Conservation (phyloP, 208 protist genomes). For the Wallacemonas sp. region DNA sequence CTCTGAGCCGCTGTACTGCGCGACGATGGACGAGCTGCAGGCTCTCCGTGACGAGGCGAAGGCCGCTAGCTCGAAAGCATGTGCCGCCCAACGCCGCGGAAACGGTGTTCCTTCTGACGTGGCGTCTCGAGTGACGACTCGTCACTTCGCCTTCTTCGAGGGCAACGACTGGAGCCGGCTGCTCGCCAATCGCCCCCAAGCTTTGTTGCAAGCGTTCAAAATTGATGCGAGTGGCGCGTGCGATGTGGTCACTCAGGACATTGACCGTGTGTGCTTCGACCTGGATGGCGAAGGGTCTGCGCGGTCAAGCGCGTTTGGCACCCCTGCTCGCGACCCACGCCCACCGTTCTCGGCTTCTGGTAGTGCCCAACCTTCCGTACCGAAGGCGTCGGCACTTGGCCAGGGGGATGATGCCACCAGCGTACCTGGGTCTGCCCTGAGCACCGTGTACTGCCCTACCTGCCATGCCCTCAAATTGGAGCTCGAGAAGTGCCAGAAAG, state of each 20-base stretch:
- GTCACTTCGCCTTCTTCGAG: slow-evolving; percentile 19
- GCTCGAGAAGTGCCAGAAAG: slow-evolving; percentile 14
- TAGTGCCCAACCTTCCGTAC: neutral
- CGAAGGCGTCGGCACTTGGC: neutral
- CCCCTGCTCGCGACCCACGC: neutral
- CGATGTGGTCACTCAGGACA: slow-evolving; percentile 18
- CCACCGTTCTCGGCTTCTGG: neutral
- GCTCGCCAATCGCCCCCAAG: slow-evolving; percentile 9
- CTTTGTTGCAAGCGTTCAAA: slow-evolving; percentile 19
- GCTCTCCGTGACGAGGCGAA: neutral
- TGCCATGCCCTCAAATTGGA: slow-evolving; percentile 4
- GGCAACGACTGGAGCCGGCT: slow-evolving; percentile 20
- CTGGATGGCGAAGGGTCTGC: neutral
- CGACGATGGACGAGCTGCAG: slow-evolving; percentile 27
- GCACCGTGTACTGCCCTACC: slow-evolving; percentile 4
- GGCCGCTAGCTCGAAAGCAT: slow-evolving; percentile 1
- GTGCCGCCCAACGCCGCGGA: slow-evolving; percentile 14
- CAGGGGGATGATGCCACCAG: neutral
- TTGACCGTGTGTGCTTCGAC: slow-evolving; percentile 12
- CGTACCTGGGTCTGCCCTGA: neutral
- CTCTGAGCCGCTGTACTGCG: slow-evolving; percentile 29
- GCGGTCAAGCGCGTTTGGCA: neutral
- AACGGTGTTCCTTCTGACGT: slow-evolving; percentile 22
- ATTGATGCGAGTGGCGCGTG: slow-evolving; percentile 17
- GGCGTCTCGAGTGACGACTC: slow-evolving; percentile 32